Base-by-base conservation (phyloP, 768 basidiomycete species). In the Phlebiopsis gigantea region DNA sequence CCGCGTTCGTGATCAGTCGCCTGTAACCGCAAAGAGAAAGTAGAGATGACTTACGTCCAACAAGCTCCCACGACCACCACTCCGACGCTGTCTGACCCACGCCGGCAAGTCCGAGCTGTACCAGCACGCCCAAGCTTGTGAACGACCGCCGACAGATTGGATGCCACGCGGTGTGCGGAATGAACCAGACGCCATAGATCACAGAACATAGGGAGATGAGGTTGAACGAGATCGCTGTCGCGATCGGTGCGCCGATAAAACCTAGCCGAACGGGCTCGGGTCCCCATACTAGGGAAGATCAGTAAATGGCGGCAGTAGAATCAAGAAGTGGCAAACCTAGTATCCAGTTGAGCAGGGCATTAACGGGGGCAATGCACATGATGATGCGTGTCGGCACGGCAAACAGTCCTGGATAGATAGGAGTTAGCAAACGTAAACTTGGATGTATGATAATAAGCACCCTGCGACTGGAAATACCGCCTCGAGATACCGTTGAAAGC, bases 11-110 rank as follows among this genome's bases (percentile, higher is more conserved):
- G 12, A 30, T 41, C 34, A 22, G 41, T 30, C 34, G 43, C 28
- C 17, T 21, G 39, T 34, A 24, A 34, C n/a, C 24, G n/a, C n/a
- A n/a, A n/a, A n/a, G n/a, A n/a, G n/a, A 47, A 10, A 41, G 10
- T 25, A 19, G 22, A 10, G 9, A 43, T 21, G 12, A 74, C 75
- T 65, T 51, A 79, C 70, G 70, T 22, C 85, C 86, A 29, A 89
- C 71, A 5, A 93, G 78, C 71, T 97, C 94, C 96, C 96, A 96
- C 39, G 88, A 87, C 93, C 95, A 98, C 96, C 95, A 98, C 70
- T 97, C 96, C 3, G 83, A 85, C 1, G 90, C 91, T 3, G 83
- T 87, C 69, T 93, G 92, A 0, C 84, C 87, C 21, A 92, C 83
- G 9, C 96, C 94, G 9, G 90, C 89, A 3, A 95, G 63, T 0